Base-by-base conservation (phyloP, 2,329 filamentous ascomycete genomes). In the Paraconiothyrium brasiliense region DNA sequence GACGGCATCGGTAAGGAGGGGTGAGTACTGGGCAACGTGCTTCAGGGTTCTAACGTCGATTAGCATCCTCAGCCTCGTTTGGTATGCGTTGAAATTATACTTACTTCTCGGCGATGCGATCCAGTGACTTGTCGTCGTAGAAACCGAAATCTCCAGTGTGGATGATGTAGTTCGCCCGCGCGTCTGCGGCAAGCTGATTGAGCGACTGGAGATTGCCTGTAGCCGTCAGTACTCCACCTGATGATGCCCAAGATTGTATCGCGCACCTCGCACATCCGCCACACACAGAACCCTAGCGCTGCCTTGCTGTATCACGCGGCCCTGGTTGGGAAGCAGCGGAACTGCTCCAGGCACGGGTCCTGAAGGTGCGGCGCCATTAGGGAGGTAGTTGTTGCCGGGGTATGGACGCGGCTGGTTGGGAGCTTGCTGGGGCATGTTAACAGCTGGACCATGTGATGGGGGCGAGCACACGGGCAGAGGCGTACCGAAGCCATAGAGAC, bases 141-240 rank as follows among this genome's bases (percentile, higher is more conserved):
- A 99, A 99, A 66, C 95, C 95, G 78, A 99, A 99, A 80, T 99
- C 95, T 80, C 95, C 95, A 22, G 95, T 99, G 82, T 99, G 95
- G 75, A 99, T 93, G 80, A 99, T 97, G 83, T 97, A 93, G 82
- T 97, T 93, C 73, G 95, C 95, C 78, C 92, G 92, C 65, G 95
- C 94, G 78, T 95, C 92, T 81, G 92, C 96, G 67, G 95, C 95
- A 64, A 99, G 90, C 64, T 98, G 94, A 83, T 99, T 99, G 74
- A 99, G 85, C 69, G 95, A 97, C 82, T 91, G 89, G 71, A 99
- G 85, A 80, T 98, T 97, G 81, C 95, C 95, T 99, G 71, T n/a
- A 58, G 46, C 14, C 5, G 58, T 72, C 57, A 73, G 67, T n/a
- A 49, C 30, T 22, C 16, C 6, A 11, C 16, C 43, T 27, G 46